Conservation (phyloP, 2,329 filamentous ascomycete species). For the Calonectria ilicicola region DNA sequence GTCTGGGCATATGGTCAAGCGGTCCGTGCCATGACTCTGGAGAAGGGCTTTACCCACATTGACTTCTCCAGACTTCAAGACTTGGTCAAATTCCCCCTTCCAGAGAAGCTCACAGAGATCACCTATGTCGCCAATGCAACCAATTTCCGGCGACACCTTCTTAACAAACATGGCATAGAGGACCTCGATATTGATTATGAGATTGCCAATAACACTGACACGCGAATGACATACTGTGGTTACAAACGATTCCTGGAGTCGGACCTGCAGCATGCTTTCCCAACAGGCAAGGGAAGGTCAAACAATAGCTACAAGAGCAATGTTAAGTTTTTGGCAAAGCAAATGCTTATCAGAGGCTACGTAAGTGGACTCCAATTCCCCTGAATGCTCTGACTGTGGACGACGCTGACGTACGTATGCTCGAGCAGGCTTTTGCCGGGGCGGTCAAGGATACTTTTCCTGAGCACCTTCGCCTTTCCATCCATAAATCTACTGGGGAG, state of each 20-base stretch:
- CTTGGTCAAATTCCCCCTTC: background rate
- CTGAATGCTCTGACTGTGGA: background rate
- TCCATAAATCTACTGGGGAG: constrained; percentile 43
- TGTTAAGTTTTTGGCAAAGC: background rate
- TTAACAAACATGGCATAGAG: background rate
- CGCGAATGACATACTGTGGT: background rate
- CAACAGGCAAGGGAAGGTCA: background rate
- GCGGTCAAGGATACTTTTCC: constrained; percentile 43
- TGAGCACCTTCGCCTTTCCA: constrained; percentile 43
- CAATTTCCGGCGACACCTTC: background rate
- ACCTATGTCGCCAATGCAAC: background rate
- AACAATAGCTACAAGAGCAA: background rate
- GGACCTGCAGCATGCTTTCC: background rate
- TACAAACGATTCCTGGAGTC: background rate
- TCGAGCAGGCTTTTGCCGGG: constrained; percentile 41
- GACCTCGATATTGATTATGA: background rate
- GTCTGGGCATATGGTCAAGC: constrained; percentile 63
- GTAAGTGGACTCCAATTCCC: constrained; percentile 28
- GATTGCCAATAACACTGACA: background rate
- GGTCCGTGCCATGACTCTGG: constrained; percentile 51
- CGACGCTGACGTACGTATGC: background rate
- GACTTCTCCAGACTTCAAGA: constrained; percentile 56
- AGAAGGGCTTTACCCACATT: constrained; percentile 55
- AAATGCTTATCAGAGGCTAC: constrained; percentile 15
- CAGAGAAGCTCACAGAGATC: background rate